phyloP scores from a whole-genome alignment of 2,329 filamentous ascomycete genomes.

The Microcyclosporella mali region DNA sequence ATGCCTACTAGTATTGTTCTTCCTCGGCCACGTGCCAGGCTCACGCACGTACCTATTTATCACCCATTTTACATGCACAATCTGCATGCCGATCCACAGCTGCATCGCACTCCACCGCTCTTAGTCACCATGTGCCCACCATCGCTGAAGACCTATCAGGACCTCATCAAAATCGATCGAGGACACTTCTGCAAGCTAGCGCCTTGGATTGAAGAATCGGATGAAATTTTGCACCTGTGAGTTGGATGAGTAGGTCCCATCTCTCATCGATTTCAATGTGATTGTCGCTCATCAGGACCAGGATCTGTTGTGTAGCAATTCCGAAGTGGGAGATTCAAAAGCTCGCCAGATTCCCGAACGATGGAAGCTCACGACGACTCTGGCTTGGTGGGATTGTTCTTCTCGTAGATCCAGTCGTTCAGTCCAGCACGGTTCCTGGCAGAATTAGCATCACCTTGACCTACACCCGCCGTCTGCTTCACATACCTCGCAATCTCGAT shows the following conservation, averaged over 20 bases:
- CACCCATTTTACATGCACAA: no score
- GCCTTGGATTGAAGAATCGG: no score
- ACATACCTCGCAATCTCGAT: conserved; percentile 64
- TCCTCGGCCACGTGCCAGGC: neutral
- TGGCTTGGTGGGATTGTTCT: conserved; percentile 50
- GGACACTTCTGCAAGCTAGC: conserved; percentile 15
- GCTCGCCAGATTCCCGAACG: no score
- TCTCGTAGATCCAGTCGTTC: conserved; percentile 96
- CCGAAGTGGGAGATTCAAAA: no score
- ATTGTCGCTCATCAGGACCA: no score
- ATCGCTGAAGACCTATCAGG: conserved; percentile 22
- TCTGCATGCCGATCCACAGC: no score
- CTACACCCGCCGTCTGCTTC: neutral
- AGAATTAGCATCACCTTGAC: conserved; percentile 5
- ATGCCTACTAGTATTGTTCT: conserved; percentile 30
- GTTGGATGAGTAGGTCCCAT: no score
- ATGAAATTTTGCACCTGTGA: no score
- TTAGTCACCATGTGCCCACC: conserved; percentile 27
- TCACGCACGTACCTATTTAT: neutral
- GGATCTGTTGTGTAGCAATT: no score
- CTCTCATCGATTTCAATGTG: no score
- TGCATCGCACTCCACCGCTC: conserved; percentile 2
- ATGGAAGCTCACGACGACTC: no score
- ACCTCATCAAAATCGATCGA: conserved; percentile 23
- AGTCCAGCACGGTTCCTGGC: conserved; percentile 72